Percentiles rank a stretch among this genome's conserved stretches.
Conservation (phyloP, 495 filamentous ascomycete species). For the Talaromyces thailandensis region DNA sequence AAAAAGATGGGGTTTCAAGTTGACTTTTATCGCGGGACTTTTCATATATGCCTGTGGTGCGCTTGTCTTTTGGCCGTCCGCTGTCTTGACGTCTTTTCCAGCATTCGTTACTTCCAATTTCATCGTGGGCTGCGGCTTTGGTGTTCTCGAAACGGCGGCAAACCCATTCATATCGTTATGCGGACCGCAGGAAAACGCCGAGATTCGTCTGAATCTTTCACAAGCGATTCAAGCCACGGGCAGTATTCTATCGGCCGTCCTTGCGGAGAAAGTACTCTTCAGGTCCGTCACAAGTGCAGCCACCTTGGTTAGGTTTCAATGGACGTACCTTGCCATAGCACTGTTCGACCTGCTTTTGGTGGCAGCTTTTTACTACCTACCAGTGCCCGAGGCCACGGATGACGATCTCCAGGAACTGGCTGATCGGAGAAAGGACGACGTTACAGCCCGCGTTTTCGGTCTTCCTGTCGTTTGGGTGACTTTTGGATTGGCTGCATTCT, state of each 20-base stretch:
- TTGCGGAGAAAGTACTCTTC: constrained; percentile 56
- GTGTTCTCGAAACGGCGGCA: constrained; percentile 54
- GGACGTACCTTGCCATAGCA: constrained; percentile 62
- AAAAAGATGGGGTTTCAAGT: constrained; percentile 58
- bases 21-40: constrained; percentile 56
- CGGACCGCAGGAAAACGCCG: constrained; percentile 56
- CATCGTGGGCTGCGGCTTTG: constrained; percentile 55
- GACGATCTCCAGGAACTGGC: constrained; percentile 50
- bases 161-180: constrained; percentile 64
- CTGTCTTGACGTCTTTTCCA: constrained; percentile 55
- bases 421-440: constrained; percentile 40
- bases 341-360: constrained; percentile 57
- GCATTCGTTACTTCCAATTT: constrained; percentile 61
- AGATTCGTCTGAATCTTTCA: constrained; percentile 56
- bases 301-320: constrained; percentile 57
- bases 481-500: constrained; percentile 45
- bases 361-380: constrained; percentile 55
- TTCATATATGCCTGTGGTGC: constrained; percentile 55
- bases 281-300: constrained; percentile 38
- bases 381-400: constrained; percentile 59
- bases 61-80: constrained; percentile 66
- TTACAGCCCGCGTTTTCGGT: constrained; percentile 33
- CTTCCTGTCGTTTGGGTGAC: constrained; percentile 49
- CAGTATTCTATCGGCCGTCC: constrained; percentile 49
- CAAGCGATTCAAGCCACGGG: constrained; percentile 64